Conservation (phyloP, 2,329 filamentous ascomycete genomes). For the Arthrobotrys musiformis region DNA sequence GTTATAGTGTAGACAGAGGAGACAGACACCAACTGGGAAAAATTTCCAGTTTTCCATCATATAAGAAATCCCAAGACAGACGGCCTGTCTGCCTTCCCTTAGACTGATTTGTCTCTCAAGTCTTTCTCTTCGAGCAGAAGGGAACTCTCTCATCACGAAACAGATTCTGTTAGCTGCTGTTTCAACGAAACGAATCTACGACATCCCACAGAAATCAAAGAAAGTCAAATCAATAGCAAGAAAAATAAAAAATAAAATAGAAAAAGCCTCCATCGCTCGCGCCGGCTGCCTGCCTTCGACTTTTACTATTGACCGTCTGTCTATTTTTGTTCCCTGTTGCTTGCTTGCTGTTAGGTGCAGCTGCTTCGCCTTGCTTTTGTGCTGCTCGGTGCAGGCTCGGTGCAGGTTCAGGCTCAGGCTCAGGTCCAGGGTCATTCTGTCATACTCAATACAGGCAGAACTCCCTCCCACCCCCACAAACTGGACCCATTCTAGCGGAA, state of each 20-base stretch:
- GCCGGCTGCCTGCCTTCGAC: not conserved
- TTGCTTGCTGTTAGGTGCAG: constrained; percentile 35
- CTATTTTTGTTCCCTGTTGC: constrained; percentile 45
- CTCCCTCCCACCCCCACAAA: constrained; percentile 43
- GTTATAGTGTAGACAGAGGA: not conserved
- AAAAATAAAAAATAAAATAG: not conserved
- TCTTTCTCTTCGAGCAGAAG: constrained; percentile 13
- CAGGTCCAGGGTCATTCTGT: constrained; percentile 23
- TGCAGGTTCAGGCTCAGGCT: constrained; percentile 2
- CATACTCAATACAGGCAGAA: constrained; percentile 49
- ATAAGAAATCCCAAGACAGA: constrained; percentile 24
- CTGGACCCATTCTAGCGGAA: constrained; percentile 44
- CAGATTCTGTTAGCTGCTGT: constrained; percentile 7
- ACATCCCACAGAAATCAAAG: not conserved
- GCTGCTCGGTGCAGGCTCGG: too few species aligned
- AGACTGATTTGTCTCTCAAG: constrained; percentile 28
- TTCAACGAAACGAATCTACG: constrained; percentile 18
- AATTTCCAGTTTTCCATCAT: constrained; percentile 34
- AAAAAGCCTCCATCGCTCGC: constrained; percentile 13
- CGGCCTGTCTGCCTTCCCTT: constrained; percentile 17
- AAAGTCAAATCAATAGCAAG: not conserved
- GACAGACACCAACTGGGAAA: not conserved
- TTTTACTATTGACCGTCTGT: not conserved
- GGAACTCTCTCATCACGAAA: constrained; percentile 17
- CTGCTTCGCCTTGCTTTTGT: constrained; percentile 38